Percentiles rank a stretch among this genome's conserved stretches.
Conservation (phyloP, 2,329 filamentous ascomycete genomes). For the Alternaria triticimaculans region DNA sequence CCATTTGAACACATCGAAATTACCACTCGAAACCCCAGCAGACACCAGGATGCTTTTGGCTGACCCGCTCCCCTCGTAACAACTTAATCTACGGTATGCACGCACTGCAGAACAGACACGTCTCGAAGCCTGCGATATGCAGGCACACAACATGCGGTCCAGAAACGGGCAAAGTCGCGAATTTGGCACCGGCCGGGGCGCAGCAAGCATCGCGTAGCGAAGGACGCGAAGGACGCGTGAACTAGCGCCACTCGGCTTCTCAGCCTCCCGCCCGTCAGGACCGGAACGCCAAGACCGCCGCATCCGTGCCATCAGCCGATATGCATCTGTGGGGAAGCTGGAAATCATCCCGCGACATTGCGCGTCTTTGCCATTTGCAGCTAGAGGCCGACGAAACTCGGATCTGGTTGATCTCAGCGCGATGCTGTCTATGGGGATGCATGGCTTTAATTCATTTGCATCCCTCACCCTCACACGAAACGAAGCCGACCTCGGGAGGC, state of each 20-base stretch:
- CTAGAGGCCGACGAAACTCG: too few relatives aligned
- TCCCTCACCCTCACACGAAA: neutral
- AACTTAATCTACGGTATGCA: neutral
- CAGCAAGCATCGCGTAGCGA: neutral
- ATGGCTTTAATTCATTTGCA: too few relatives aligned
- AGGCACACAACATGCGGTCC: neutral
- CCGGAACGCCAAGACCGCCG: neutral
- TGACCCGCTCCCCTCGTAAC: neutral
- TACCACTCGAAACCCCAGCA: too few relatives aligned
- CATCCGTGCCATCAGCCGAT: too few relatives aligned
- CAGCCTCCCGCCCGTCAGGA: neutral
- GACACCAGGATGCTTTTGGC: neutral
- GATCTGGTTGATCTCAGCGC: rapidly evolving
- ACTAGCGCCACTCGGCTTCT: neutral
- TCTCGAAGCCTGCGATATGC: neutral
- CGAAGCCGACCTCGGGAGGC: neutral
- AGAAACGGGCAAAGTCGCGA: neutral
- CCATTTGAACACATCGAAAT: too few relatives aligned
- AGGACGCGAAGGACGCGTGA: neutral
- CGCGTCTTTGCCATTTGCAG: neutral
- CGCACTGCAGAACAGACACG: too few relatives aligned
- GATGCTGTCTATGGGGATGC: neutral
- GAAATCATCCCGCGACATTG: too few relatives aligned
- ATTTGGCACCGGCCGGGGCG: neutral
- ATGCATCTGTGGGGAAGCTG: too few relatives aligned